Base-by-base conservation (phyloP, 495 filamentous ascomycete species). In the Tuber magnatum region DNA sequence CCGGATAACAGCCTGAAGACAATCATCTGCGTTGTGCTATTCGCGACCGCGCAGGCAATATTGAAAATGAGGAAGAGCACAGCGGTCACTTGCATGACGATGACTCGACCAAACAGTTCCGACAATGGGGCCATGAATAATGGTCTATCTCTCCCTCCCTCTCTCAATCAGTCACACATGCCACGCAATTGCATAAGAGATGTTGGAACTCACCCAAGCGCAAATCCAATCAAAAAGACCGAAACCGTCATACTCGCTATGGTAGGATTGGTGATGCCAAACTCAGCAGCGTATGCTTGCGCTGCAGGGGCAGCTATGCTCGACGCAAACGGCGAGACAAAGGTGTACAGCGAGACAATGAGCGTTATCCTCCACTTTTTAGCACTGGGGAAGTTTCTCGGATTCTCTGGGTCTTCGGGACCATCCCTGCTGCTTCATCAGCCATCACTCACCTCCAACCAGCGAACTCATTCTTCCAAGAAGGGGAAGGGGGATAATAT, bases 141-240 rank as follows among this genome's bases (percentile, higher is more conserved):
- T 0, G 89, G 89, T 18, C 56, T 65, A 65, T 35, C 28, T 20
- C 56, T 12, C 48, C 9, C 51, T 28, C 51, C 9, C 12, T 32
- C 12, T 32, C 56, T 18, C 28, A 16, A 65, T 65, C 14, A 65
- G 28, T 35, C 10, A 4, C 56, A 35, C 56, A 35, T 65, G 12
- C 28, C 56, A 65, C 28, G 6, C 12, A 65, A 65, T 35, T 35
- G 32, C 32, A 65, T 18, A 65, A 35, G 28, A 35, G n/a, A 12
- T 65, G 28, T 32, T 14, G 56, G 35, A 35, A 4, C 56, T 65
- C 56, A 65, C 56, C 83, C 90, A 14, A 92, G 82, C 5, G 90
- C 90, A 81, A 92, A 95, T 16, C 91, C 92, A 6, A 94, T 86
- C 22, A 94, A 84, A 82, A 94, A 94, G 76, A 92, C 86, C 0